Evolutionary conservation across 2,329 filamentous ascomycete genomes (phyloP).

Genomic region (Apiospora sp.): DNA sequence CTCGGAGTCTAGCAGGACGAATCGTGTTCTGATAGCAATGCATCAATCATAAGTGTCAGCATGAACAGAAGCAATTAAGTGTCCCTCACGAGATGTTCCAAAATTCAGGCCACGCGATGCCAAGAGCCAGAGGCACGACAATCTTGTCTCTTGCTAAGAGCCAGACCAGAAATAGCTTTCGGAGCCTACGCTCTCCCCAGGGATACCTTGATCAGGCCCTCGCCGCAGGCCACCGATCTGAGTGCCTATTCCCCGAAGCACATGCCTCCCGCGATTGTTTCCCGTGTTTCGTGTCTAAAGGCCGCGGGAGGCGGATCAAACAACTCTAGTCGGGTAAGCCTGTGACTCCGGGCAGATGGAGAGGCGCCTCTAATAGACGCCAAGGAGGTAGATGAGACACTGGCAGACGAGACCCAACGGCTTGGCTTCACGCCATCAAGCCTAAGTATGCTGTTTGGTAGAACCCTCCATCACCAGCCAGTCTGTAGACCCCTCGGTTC

Average conservation of each 20-base stretch:
- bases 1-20: neutral
- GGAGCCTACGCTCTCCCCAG: neutral
- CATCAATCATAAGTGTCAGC: neutral
- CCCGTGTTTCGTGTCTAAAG: neutral
- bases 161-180: neutral
- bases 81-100: neutral
- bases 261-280: neutral
- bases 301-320: neutral
- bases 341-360: neutral
- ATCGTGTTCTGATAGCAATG: neutral
- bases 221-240: neutral
- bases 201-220: neutral
- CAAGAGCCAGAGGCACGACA: neutral
- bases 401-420: slow-evolving; percentile 5
- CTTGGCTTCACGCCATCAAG: slow-evolving; percentile 6
- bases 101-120: neutral
- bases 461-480: neutral
- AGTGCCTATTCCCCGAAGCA: neutral
- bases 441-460: neutral
- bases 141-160: neutral
- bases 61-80: neutral
- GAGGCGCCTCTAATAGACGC: slow-evolving; percentile 4
- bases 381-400: neutral
- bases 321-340: neutral
- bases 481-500: neutral